A percentile compares a stretch with the other conserved stretches of the same genome.
Conservation (phyloP, 169 alveolate species). For the Eimeria falciformis region DNA sequence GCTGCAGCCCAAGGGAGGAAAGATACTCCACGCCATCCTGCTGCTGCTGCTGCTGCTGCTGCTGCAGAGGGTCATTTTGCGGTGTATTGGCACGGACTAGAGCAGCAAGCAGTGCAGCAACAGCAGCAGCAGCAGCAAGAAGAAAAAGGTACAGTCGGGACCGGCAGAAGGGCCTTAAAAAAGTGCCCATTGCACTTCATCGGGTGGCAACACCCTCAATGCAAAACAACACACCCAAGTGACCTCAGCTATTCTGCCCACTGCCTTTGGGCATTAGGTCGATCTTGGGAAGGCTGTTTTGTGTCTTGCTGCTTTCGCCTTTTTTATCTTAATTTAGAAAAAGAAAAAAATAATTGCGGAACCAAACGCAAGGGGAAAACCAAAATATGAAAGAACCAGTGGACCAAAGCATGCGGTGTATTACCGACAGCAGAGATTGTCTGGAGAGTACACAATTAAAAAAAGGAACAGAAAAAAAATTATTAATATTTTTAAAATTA, state of each 20-base stretch:
- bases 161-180: background rate
- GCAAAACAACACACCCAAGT: too few relatives aligned
- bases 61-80: background rate
- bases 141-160: background rate
- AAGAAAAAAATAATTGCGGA: background rate
- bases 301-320: background rate
- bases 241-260: too few relatives aligned
- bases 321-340: background rate
- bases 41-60: conserved; percentile 25
- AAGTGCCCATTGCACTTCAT: background rate
- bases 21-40: background rate
- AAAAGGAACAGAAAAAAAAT: background rate
- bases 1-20: background rate
- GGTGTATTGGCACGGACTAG: background rate
- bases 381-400: background rate
- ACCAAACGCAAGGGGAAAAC: background rate
- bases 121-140: conserved; percentile 12
- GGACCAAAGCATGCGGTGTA: background rate
- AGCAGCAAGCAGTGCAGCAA: conserved; percentile 14
- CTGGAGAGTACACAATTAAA: background rate
- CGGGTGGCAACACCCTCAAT: too few relatives aligned
- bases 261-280: background rate
- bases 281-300: background rate
- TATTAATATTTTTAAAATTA: background rate
- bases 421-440: background rate